Base-by-base conservation (phyloP, 192 early-diverging fungal genomes). In the Linderina pennispora region DNA sequence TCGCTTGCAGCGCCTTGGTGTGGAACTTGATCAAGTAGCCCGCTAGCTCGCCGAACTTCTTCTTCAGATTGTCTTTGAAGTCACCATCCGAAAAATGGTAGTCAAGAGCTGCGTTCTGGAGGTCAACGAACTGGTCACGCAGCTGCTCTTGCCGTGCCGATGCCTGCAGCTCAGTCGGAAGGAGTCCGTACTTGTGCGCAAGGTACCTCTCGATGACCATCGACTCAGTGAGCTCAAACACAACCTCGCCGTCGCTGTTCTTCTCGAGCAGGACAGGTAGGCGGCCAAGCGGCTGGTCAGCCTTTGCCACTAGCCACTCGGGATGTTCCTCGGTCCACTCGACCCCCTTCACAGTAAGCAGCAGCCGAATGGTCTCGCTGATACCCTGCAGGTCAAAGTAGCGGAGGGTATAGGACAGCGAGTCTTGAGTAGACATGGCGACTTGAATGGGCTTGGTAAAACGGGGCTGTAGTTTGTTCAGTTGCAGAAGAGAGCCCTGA, bases 131-230 rank as follows among this genome's bases (percentile, higher is more conserved):
- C 18, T 50, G 57, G 36, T 49, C 47, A 19, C 40, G 38, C 23
- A 70, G 50, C 18, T 45, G 41, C 40, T 75, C 68, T 37, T 70
- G 50, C 7, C 51, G 36, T 1, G 61, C 42, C 13, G 50, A 58
- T 39, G 57, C 33, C 40, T 67, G 47, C 21, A 49, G 65, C 9
- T 52, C 58, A 6, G 23, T 21, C 1, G 69, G 68, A 40, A 62
- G 25, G 24, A 74, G 48, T 3, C 61, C 70, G 36, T 64, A 67
- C 41, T 58, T 74, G 59, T 45, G 40, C 2, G 65, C 49, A 3
- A 80, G 58, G 36, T 77, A 77, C 31, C 78, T 73, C 38, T 69
- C 73, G 25, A 80, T 80, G 7, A 63, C 53, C n/a, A 40, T 47
- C 0, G 63, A 52, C 36, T 80, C 71, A 31, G 63, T 49, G 8